Evolutionary conservation across 2,329 filamentous ascomycete genomes (phyloP).

Genomic region (Macroventuria anomochaeta): DNA sequence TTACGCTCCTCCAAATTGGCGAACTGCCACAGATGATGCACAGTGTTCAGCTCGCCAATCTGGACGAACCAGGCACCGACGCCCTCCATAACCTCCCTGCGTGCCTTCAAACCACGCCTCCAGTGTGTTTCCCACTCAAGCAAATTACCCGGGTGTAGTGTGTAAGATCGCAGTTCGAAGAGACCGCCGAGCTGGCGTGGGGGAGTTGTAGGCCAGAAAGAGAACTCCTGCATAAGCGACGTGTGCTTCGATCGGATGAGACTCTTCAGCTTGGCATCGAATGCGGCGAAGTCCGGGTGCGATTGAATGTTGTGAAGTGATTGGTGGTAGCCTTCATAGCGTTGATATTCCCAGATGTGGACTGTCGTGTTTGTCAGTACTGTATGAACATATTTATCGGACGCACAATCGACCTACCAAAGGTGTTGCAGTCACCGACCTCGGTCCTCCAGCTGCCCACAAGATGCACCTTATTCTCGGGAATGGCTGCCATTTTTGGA

Average conservation of each 20-base stretch:
- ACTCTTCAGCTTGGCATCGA: conserved; percentile 83
- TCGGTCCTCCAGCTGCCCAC: conserved; percentile 99
- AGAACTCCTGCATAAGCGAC: conserved; percentile 99
- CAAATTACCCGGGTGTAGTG: conserved; percentile 91
- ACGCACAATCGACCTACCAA: conserved; percentile 65
- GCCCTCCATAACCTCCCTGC: conserved; percentile 97
- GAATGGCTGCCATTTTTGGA: conserved; percentile 80
- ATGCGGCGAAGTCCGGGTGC: conserved; percentile 82
- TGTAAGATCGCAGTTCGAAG: conserved; percentile 97
- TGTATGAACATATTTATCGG: neutral
- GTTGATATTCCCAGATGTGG: conserved; percentile 99
- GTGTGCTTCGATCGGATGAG: conserved; percentile 84
- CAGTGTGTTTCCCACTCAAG: conserved; percentile 99
- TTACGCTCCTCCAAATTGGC: conserved; percentile 95
- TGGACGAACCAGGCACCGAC: conserved; percentile 99
- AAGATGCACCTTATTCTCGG: conserved; percentile 92
- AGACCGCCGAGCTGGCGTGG: conserved; percentile 89
- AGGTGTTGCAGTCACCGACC: conserved; percentile 95
- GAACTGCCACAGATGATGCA: conserved; percentile 99
- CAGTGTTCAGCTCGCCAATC: conserved; percentile 95
- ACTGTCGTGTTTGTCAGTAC: conserved; percentile 62
- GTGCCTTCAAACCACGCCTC: conserved; percentile 87
- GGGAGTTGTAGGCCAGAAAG: conserved; percentile 96
- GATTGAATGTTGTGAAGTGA: conserved; percentile 84
- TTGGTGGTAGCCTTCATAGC: conserved; percentile 93